Base-by-base conservation (phyloP, 176 grass and related monocot species). In the Pontederia crassipes region DNA sequence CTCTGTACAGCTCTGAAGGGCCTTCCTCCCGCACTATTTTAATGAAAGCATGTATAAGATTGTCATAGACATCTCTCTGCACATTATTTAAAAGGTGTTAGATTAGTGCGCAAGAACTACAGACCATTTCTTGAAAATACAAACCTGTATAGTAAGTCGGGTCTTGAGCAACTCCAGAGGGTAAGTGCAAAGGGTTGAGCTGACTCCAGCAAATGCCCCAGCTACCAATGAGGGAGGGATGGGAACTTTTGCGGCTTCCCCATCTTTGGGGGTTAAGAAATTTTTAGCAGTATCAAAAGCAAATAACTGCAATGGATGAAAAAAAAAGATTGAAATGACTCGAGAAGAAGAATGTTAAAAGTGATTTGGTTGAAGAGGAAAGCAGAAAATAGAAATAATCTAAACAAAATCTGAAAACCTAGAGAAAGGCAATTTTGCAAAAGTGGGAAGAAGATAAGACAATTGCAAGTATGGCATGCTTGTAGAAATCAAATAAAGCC, bases 91-190 rank as follows among this genome's bases (percentile, higher is more conserved):
- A 58, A 55, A 54, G 70, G 69, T 13, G 9, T 45, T 46, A 46
- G 32, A 46, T 17, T 28, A 4, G 52, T 61, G 20, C 10, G 68
- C 28, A 61, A 40, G 14, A 57, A 57, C 20, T 1, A 82, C 57
- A 67, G 8, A 45, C 53, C 35, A 64, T 26, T 13, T 53, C 9
- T 35, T 54, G 32, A 40, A 40, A 50, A 26, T 11, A 83, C 77
- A 46, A 59, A 90, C 91, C 83, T 89, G 79, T 67, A 95, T 95
- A 55, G 90, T 95, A n/a, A 95, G 67, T 52, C 85, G 72, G 66
- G 90, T 95, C 74, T 89, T 95, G 56, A 89, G 68, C 0, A 95
- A 75, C 27, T 95, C 90, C 70, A 95, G 78, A 67, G 90, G 90
- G 27, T 95, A 95, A 62, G 85, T 95, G 64, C 90, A 95, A 12